Base-by-base conservation (phyloP, 768 basidiomycete species). In the Candolleomyces efflorescens region DNA sequence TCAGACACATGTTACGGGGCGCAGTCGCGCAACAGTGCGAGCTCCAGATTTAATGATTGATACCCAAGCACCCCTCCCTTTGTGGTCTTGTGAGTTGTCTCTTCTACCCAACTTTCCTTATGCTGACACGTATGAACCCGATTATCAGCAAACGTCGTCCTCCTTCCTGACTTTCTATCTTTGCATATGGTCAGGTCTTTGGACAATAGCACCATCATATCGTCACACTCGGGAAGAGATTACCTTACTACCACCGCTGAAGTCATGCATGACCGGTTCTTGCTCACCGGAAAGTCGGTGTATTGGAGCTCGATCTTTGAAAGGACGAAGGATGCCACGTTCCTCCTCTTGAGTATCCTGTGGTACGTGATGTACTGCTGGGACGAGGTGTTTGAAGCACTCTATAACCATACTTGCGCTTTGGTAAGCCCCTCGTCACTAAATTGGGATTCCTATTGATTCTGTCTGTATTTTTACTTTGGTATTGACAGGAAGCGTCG, bases 321-420 rank as follows among this genome's bases (percentile, higher is more conserved):
- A 12, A 65, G 66, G 9, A 69, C 73, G 53, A 51, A 71, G 4
- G 84, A 85, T 56, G 81, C 83, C 6, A 85, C 83, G 0, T 83
- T 84, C 55, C 62, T 85, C 9, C 70, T 85, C 46, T 61, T 85
- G 5, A 71, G 78, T 47, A 67, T 79, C 6, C 65, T 85, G 22
- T 85, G 84, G 84, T 83, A 83, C 56, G 77, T 82, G 0, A 62
- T 84, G 24, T 85, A 85, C 63, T 77, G 82, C 0, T 85, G 84
- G 75, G 84, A 85, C 50, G 82, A 86, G 65, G 69, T 81, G 0
- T 71, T 84, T 23, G 83, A 84, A 61, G 67, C 69, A 13, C 62
- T 85, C 37, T 84, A 83, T 56, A 60, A 63, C 10, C 80, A 85
- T 61, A 75, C 85, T 22, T 79, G 75, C 57, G 72, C 60, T 56